Evolutionary conservation across 1,284 basidiomycete genomes (phyloP).

Genomic region (Pascua guehoae): DNA sequence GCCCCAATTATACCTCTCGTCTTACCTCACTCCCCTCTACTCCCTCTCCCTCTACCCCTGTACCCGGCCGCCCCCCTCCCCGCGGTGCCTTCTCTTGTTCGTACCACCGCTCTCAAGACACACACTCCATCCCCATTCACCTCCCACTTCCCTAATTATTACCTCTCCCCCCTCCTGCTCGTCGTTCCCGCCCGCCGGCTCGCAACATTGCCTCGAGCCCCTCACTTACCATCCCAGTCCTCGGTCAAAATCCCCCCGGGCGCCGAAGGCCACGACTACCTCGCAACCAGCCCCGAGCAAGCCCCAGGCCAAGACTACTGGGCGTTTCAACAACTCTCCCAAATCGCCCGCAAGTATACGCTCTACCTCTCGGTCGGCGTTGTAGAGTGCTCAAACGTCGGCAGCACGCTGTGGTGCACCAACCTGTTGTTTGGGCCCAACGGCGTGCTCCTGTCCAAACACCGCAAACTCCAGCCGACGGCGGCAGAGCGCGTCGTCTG

Average conservation of each 20-base stretch:
- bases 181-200: neutral
- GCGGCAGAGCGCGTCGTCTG: slow-evolving; percentile 66
- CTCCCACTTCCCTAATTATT: neutral
- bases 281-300: slow-evolving; percentile 7
- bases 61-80: too few relatives aligned
- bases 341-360: slow-evolving; percentile 21
- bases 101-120: too few relatives aligned
- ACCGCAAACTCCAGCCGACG: slow-evolving; percentile 70
- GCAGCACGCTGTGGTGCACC: slow-evolving; percentile 67
- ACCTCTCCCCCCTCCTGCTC: neutral
- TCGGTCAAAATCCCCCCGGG: slow-evolving; percentile 21
- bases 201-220: too few relatives aligned
- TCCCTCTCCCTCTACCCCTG: too few relatives aligned
- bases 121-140: neutral
- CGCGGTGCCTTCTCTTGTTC: too few relatives aligned
- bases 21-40: too few relatives aligned
- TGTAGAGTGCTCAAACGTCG: slow-evolving; percentile 60
- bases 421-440: slow-evolving; percentile 61
- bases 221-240: slow-evolving; percentile 17
- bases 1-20: too few relatives aligned
- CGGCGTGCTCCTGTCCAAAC: slow-evolving; percentile 61
- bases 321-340: slow-evolving; percentile 22
- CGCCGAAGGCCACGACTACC: slow-evolving; percentile 22
- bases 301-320: slow-evolving; percentile 14
- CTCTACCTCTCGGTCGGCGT: slow-evolving; percentile 65